phyloP scores from a whole-genome alignment of 768 basidiomycete genomes.

The Trametes maxima region DNA sequence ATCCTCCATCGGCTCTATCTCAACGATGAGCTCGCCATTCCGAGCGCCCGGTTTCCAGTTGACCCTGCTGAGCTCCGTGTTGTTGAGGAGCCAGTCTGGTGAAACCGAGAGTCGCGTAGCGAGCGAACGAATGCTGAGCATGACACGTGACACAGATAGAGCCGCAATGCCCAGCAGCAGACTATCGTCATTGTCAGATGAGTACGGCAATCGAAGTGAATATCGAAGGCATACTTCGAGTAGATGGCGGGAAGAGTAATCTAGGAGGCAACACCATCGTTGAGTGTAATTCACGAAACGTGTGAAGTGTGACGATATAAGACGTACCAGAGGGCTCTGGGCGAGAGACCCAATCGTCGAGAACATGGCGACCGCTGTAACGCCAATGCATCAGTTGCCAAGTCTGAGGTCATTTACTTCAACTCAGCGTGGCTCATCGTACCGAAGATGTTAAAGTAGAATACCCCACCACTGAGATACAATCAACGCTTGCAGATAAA shows the following conservation, averaged over 20 bases:
- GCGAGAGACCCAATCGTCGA: conserved; percentile 18
- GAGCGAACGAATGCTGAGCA: conserved; percentile 47
- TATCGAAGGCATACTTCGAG: conserved; percentile 4
- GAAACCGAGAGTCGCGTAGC: conserved; percentile 44
- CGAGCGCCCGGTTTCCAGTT: conserved; percentile 23
- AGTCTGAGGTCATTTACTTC: not conserved
- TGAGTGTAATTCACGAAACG: not conserved
- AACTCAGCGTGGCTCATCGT: not conserved
- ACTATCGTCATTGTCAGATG: not conserved
- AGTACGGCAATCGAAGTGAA: not conserved
- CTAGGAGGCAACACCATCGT: not conserved
- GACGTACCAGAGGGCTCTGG: conserved; percentile 6
- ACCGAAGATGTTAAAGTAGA: conserved; percentile 25
- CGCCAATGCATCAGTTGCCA: not conserved
- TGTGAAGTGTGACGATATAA: not conserved
- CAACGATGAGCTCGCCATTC: conserved; percentile 26
- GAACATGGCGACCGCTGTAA: conserved; percentile 17
- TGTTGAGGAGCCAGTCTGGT: conserved; percentile 46
- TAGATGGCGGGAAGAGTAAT: conserved; percentile 13
- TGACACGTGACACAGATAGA: conserved; percentile 40
- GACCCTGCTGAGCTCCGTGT: conserved; percentile 48
- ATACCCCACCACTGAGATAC: conserved; percentile 19
- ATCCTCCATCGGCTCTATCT: conserved; percentile 20
- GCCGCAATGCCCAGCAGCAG: conserved; percentile 23
- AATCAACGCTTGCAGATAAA: not conserved